Evolutionary conservation across 805 yeast genomes (phyloP).

Genomic region (Sungouiella blattae): DNA sequence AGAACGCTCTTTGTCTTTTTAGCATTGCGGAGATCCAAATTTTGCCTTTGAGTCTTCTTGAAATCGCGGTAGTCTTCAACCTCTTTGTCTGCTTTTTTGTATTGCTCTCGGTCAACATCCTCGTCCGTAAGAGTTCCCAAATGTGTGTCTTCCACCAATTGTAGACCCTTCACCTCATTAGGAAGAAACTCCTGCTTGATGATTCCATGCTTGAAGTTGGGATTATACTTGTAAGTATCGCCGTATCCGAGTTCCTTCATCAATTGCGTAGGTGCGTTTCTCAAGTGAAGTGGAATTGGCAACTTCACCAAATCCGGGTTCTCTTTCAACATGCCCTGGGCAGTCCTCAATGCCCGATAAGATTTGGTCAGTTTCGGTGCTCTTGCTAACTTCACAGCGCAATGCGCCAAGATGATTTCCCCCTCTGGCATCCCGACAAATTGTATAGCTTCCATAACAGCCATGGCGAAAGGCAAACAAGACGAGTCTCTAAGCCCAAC

Average conservation of each 20-base stretch:
- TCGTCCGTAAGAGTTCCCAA: conserved; percentile 39
- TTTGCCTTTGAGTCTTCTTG: conserved; percentile 9
- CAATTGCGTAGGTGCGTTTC: conserved; percentile 91
- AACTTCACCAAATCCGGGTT: conserved; percentile 60
- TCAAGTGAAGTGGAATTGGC: conserved; percentile 73
- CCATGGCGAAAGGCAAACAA: conserved; percentile 80
- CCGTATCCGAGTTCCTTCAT: conserved; percentile 90
- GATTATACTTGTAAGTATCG: conserved; percentile 84
- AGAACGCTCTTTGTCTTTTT: background rate
- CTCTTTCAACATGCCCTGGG: conserved; percentile 55
- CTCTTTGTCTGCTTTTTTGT: conserved; percentile 5
- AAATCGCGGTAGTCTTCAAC: conserved; percentile 14
- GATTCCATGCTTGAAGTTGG: conserved; percentile 66
- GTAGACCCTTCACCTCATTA: conserved; percentile 35
- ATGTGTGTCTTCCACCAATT: conserved; percentile 55
- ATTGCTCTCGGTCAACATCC: conserved; percentile 7
- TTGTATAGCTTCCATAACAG: conserved; percentile 83
- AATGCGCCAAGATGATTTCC: conserved; percentile 83
- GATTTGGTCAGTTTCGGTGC: conserved; percentile 86
- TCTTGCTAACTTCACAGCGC: conserved; percentile 83
- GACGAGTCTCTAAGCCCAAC: conserved; percentile 82
- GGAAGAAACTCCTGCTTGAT: conserved; percentile 80
- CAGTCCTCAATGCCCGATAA: conserved; percentile 71
- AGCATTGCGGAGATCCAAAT: conserved; percentile 1
- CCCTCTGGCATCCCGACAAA: conserved; percentile 95